A percentile compares a stretch with the other conserved stretches of the same genome.
phyloP scores from a whole-genome alignment of 441 rosid genomes.

The Pelargonium myrrhifolium region DNA sequence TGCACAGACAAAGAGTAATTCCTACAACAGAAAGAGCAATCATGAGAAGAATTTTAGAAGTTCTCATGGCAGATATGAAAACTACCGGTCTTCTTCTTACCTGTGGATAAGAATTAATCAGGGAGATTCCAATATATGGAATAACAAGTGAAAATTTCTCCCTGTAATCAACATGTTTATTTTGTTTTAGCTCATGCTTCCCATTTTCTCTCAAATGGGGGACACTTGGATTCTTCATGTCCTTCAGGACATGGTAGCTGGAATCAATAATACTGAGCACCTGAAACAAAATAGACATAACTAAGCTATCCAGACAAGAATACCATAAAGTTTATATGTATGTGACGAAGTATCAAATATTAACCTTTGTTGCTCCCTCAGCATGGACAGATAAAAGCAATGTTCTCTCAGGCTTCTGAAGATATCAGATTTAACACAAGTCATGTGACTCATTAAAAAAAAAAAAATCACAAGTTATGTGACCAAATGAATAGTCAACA shows the following conservation, averaged over 20 bases:
- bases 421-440: slow-evolving; percentile 7
- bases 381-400: slow-evolving; percentile 63
- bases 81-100: slow-evolving; percentile 28
- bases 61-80: slow-evolving; percentile 4
- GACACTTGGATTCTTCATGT: slow-evolving; percentile 32
- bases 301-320: slow-evolving; percentile 4
- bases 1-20: slow-evolving; percentile 82
- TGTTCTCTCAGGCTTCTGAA: slow-evolving; percentile 87
- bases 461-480: slow-evolving; percentile 1
- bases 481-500: not conserved
- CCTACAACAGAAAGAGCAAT: slow-evolving; percentile 44
- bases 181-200: slow-evolving; percentile 46
- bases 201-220: slow-evolving; percentile 34
- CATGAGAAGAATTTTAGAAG: slow-evolving; percentile 12
- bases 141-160: slow-evolving; percentile 61
- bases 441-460: not conserved
- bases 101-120: slow-evolving; percentile 80
- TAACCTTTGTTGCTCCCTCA: slow-evolving; percentile 93
- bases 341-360: slow-evolving; percentile 15
- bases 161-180: slow-evolving; percentile 43
- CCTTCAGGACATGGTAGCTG: slow-evolving; percentile 58
- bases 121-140: slow-evolving; percentile 67
- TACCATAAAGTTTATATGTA: slow-evolving; percentile 13
- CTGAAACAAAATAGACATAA: slow-evolving; percentile 36
- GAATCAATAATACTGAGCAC: slow-evolving; percentile 82